Percentiles rank a stretch among this genome's conserved stretches.
These are phyloP conservation scores for Protomyces lactucae-debilis DNA, from an alignment of 1,139 yeast species.

Conservation along the genomic window DNA sequence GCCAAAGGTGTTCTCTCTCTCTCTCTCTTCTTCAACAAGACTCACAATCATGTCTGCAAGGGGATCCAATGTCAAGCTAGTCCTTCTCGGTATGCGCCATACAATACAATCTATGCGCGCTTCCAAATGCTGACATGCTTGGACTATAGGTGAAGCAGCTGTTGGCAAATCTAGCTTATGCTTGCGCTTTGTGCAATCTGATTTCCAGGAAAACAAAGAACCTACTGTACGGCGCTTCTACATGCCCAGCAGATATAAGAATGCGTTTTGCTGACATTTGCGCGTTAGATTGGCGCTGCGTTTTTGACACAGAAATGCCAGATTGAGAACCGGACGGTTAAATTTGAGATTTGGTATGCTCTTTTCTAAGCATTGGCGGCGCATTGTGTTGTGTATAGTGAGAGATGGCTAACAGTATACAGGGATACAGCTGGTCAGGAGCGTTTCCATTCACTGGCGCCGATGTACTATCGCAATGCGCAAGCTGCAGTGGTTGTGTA, in stretches of 20 bases:
- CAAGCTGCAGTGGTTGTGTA: constrained; percentile 96
- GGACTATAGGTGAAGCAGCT: constrained; percentile 80
- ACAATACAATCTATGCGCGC: neutral
- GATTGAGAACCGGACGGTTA: constrained; percentile 81
- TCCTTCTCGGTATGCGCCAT: constrained; percentile 30
- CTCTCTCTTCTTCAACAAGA: neutral
- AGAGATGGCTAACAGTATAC: neutral
- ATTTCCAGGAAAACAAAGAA: constrained; percentile 87
- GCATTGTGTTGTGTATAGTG: no score
- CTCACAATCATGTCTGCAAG: neutral
- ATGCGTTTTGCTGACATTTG: neutral
- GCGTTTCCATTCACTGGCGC: constrained; percentile 91
- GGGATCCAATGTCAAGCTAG: constrained; percentile 31
- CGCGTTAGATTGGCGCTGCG: constrained; percentile 69
- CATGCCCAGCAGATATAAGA: neutral
- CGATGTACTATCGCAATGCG: constrained; percentile 98
- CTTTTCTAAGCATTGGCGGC: no score
- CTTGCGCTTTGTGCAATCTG: constrained; percentile 86
- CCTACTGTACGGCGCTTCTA: constrained; percentile 9
- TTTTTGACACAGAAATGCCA: constrained; percentile 92
- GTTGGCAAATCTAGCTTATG: constrained; percentile 95
- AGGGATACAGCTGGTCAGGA: constrained; percentile 96
- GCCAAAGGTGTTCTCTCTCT: no score
- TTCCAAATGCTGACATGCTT: neutral
- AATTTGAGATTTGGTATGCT: constrained; percentile 80